Base-by-base conservation (phyloP, 2,329 filamentous ascomycete species). In the Nothopassalora personata region DNA sequence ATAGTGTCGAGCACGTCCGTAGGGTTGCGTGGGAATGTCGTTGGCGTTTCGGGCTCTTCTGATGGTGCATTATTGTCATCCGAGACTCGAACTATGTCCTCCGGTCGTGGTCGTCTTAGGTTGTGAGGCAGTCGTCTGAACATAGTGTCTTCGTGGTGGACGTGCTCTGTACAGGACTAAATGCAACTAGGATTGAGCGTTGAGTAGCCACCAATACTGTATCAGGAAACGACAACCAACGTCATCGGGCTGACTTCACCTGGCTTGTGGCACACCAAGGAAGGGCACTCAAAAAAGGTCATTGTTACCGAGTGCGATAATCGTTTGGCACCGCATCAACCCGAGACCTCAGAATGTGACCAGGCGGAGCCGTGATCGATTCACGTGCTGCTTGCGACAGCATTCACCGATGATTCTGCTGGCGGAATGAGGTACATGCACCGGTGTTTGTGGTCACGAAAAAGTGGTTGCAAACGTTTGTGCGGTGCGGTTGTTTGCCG, bases 1-100 rank as follows among this genome's bases (percentile, higher is more conserved):
- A 60, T 43, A 9, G 56, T 50, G 30, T 53, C 48, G 9, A 27
- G 55, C 5, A 63, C 39, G 47, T 63, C 61, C 43, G 53, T 30
- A 9, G 53, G 52, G 18, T 43, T 58, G 19, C 53, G 53, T n/a
- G 61, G 61, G 31, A 47, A 53, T 13, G 18, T 18, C n/a, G 30
- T 19, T 18, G 53, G 53, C 27, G n/a, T 23, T 7, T 33, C 23
- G 11, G 53, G 30, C 49, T 34, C 27, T 51, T 7, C 27, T 6
- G 8, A 9, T 51, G 49, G 15, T 34, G 49, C 31, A 11, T 2
- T 34, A 4, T 19, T 18, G n/a, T 28, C n/a, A n/a, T 19, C 27
- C 15, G 49, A 19, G n/a, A 51, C 49, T 34, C 23, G 49, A 10
- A 9, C 49, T 13, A 51, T 19, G 28, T 51, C 49, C 10, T 31